Evolutionary conservation across 768 basidiomycete species (phyloP).

Genomic region (Chalciporus pseudorubinellus): DNA sequence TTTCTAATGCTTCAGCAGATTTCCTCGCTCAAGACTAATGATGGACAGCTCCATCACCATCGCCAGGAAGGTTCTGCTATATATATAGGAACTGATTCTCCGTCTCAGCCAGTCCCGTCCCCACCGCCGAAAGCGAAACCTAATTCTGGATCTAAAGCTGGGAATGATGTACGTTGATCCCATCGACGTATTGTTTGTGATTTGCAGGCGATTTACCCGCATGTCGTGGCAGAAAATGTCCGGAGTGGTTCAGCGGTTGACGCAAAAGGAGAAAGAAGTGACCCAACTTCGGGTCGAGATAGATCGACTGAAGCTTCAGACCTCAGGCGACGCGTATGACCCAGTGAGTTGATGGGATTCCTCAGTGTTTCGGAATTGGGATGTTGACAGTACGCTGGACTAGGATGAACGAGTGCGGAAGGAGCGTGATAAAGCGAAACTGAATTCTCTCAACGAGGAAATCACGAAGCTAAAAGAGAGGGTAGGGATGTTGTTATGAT

Average conservation of each 20-base stretch:
- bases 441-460: conserved; percentile 72
- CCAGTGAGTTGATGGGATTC: conserved; percentile 43
- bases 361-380: neutral
- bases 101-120: neutral
- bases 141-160: conserved; percentile 46
- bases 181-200: neutral
- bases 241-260: conserved; percentile 75
- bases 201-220: neutral
- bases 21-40: neutral
- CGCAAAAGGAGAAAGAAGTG: conserved; percentile 86
- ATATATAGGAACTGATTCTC: conserved; percentile 11
- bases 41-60: neutral
- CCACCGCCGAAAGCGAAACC: conserved; percentile 33
- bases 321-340: conserved; percentile 55
- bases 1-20: conserved; percentile 4
- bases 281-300: conserved; percentile 70
- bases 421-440: conserved; percentile 72
- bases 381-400: neutral
- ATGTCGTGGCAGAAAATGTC: conserved; percentile 48
- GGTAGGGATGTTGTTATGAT: conserved; percentile 39
- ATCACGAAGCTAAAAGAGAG: conserved; percentile 66
- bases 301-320: conserved; percentile 57
- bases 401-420: conserved; percentile 74
- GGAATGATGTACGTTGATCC: conserved; percentile 49
- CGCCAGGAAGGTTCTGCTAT: conserved; percentile 17